A percentile compares a stretch with the other conserved stretches of the same genome.
Conservation (phyloP, 371 early-diverging fungal species). For the Mortierella polycephala region DNA sequence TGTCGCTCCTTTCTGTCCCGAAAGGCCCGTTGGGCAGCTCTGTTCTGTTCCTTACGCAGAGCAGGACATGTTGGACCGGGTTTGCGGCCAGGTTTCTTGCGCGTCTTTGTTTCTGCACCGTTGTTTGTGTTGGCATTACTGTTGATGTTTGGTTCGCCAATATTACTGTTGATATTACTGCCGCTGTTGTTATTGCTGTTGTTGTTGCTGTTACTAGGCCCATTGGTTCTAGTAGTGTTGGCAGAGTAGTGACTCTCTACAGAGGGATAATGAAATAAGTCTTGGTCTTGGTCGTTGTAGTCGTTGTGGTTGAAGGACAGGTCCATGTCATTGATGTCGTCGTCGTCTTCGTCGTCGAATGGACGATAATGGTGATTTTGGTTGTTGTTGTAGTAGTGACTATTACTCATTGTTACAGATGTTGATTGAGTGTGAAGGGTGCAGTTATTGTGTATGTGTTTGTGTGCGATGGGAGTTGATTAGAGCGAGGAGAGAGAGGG, state of each 20-base stretch:
- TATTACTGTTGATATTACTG: slow-evolving; percentile 3
- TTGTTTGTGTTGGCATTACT: neutral
- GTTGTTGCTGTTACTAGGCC: neutral
- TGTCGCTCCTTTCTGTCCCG: slow-evolving; percentile 81
- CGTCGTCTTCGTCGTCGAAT: slow-evolving; percentile 22
- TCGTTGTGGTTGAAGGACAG: slow-evolving; percentile 13
- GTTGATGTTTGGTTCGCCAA: slow-evolving; percentile 1
- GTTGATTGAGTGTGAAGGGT: neutral
- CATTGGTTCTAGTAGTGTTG: neutral
- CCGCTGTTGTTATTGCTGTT: slow-evolving; percentile 6
- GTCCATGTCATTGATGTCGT: slow-evolving; percentile 16
- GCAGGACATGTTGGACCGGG: slow-evolving; percentile 73
- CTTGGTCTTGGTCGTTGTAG: slow-evolving; percentile 2
- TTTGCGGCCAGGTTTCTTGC: slow-evolving; percentile 85
- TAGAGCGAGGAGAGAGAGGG: no score
- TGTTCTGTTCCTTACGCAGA: slow-evolving; percentile 80
- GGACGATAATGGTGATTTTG: slow-evolving; percentile 1
- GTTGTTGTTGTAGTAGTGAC: slow-evolving; percentile 9
- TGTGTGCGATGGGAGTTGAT: neutral
- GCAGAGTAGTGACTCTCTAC: no score
- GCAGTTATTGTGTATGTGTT: neutral
- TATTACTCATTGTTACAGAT: slow-evolving; percentile 1
- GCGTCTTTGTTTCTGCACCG: slow-evolving; percentile 24
- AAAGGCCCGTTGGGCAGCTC: slow-evolving; percentile 85
- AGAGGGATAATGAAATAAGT: no score